These are phyloP conservation scores for Metarhizium sp. DNA, from an alignment of 2,329 filamentous ascomycete species.

Conservation along the genomic window DNA sequence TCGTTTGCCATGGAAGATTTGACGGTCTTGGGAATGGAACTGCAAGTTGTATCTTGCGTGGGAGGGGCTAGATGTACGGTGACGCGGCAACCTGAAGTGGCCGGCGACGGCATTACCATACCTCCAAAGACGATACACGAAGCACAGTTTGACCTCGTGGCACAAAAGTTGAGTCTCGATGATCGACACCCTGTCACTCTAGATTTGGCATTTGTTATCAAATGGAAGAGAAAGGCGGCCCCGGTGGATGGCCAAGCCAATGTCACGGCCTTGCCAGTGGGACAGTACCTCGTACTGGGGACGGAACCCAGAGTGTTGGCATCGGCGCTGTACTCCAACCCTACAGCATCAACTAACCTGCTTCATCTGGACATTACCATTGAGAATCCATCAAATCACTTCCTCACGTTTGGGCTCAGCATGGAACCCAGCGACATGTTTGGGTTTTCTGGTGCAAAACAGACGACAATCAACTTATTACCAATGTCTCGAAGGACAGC, in stretches of 20 bases:
- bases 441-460: constrained; percentile 84
- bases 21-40: constrained; percentile 50
- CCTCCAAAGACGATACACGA: constrained; percentile 60
- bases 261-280: constrained; percentile 63
- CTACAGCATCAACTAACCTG: constrained; percentile 22
- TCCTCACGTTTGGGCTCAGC: constrained; percentile 80
- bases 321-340: constrained; percentile 35
- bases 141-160: constrained; percentile 61
- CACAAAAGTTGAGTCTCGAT: constrained; percentile 71
- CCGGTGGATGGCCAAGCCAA: constrained; percentile 32
- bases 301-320: constrained; percentile 80
- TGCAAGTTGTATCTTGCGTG: constrained; percentile 50
- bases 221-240: constrained; percentile 56
- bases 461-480: constrained; percentile 68
- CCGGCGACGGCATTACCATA: constrained; percentile 38
- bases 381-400: constrained; percentile 91
- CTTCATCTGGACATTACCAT: constrained; percentile 53
- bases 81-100: constrained; percentile 25
- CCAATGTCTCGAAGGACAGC: constrained; percentile 68
- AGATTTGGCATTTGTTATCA: constrained; percentile 65
- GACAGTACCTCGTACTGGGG: constrained; percentile 70
- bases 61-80: constrained; percentile 52
- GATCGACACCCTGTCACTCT: constrained; percentile 68
- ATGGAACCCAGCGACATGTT: constrained; percentile 94
- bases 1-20: constrained; percentile 72